A percentile compares a stretch with the other conserved stretches of the same genome.
Conservation (phyloP, 2,329 filamentous ascomycete genomes). For the Fusarium mexicanum region DNA sequence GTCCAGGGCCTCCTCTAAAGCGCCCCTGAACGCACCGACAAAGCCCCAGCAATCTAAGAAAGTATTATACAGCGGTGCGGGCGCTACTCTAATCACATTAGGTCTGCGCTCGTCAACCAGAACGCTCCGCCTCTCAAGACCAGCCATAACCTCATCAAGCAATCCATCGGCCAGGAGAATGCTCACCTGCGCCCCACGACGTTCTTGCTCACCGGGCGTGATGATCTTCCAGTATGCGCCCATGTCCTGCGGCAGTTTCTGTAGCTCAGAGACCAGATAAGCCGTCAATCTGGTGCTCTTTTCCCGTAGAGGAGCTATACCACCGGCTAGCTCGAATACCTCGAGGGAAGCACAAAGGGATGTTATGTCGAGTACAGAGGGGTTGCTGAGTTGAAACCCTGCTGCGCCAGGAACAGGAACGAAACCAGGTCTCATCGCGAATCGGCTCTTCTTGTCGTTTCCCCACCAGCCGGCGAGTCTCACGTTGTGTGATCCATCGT, state of each 20-base stretch:
- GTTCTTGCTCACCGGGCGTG: constrained; percentile 69
- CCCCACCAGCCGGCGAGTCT: constrained; percentile 86
- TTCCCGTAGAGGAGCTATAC: constrained; percentile 67
- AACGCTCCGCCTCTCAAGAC: constrained; percentile 71
- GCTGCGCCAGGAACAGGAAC: constrained; percentile 77
- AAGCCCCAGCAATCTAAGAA: constrained; percentile 67
- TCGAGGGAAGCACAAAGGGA: constrained; percentile 76
- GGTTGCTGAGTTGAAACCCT: constrained; percentile 83
- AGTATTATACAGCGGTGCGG: constrained; percentile 82
- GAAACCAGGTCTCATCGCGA: constrained; percentile 82
- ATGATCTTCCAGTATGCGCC: constrained; percentile 63
- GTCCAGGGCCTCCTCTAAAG: constrained; percentile 40
- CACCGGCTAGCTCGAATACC: constrained; percentile 62
- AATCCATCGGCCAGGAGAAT: constrained; percentile 71
- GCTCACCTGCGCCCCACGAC: constrained; percentile 82
- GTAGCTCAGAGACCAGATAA: constrained; percentile 74
- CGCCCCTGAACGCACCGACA: constrained; percentile 41
- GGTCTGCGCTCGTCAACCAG: constrained; percentile 84
- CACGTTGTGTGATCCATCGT: constrained; percentile 60
- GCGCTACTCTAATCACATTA: constrained; percentile 81
- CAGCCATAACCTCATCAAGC: constrained; percentile 70
- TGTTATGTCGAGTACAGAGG: constrained; percentile 75
- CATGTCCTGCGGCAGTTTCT: constrained; percentile 40
- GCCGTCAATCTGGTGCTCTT: constrained; percentile 69
- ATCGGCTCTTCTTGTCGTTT: constrained; percentile 73